Conservation (phyloP, 106 monocot genomes). For the Phalaenopsis aphrodite region DNA sequence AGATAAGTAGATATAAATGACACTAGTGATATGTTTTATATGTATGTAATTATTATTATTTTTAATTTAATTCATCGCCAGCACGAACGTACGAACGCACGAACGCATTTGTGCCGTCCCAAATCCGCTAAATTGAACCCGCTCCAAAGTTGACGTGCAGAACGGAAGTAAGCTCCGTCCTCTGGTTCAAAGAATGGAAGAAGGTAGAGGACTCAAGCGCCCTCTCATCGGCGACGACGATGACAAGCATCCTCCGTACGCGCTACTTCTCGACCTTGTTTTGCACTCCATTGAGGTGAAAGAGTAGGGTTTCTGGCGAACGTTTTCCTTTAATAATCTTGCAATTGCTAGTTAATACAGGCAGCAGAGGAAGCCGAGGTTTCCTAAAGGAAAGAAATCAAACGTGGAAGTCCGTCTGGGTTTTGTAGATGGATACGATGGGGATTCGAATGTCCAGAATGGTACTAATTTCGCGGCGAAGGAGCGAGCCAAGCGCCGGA, state of each 20-base stretch:
- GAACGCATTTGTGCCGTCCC: too few species aligned
- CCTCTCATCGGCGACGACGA: conserved; percentile 6
- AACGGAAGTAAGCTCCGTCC: neutral
- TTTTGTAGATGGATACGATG: conserved; percentile 6
- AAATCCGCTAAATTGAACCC: too few species aligned
- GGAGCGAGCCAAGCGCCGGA: conserved; percentile 59
- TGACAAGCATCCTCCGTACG: neutral
- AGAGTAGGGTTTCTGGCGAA: neutral
- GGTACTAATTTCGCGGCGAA: conserved; percentile 49
- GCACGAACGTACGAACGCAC: too few species aligned
- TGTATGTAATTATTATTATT: too few species aligned
- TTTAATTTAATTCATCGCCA: too few species aligned
- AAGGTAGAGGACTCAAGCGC: conserved; percentile 4
- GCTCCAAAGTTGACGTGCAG: neutral
- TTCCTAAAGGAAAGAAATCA: conserved; percentile 88
- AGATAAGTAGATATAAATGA: too few species aligned
- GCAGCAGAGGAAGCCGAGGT: conserved; percentile 57
- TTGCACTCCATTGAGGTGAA: neutral
- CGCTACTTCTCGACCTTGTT: too few species aligned
- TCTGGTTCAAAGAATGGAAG: conserved; percentile 3
- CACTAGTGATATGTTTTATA: too few species aligned
- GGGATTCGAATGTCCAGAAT: conserved; percentile 15
- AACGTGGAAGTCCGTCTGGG: conserved; percentile 17
- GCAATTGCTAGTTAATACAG: conserved; percentile 13
- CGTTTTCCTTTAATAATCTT: neutral